Percentiles rank a stretch among this genome's conserved stretches.
phyloP scores from a whole-genome alignment of 441 rosid genomes.

The Gossypium schwendimanii region DNA sequence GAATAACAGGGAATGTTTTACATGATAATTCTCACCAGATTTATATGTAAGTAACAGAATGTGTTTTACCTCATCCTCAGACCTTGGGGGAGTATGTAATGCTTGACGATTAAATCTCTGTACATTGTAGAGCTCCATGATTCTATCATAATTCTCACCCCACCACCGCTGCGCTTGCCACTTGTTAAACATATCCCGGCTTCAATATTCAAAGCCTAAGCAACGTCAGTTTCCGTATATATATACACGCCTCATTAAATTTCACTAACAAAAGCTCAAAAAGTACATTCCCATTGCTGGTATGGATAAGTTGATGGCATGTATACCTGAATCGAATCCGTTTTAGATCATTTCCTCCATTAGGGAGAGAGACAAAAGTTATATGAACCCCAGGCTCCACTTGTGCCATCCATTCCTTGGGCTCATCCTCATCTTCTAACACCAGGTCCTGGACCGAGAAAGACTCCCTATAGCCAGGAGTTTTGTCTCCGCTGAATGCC shows the following conservation, averaged over 20 bases:
- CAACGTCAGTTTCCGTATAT: slow-evolving; percentile 22
- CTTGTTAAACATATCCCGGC: slow-evolving; percentile 94
- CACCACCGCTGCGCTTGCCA: slow-evolving; percentile 99
- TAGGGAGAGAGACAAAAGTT: slow-evolving; percentile 85
- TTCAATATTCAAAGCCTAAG: slow-evolving; percentile 29
- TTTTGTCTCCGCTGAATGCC: slow-evolving; percentile 36
- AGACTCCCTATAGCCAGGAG: slow-evolving; percentile 35
- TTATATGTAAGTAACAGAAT: not conserved
- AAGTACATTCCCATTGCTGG: not conserved
- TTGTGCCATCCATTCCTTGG: slow-evolving; percentile 99
- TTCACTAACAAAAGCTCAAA: not conserved
- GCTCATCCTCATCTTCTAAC: slow-evolving; percentile 68
- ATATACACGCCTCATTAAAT: not conserved
- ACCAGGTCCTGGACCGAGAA: slow-evolving; percentile 65
- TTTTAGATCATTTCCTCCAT: slow-evolving; percentile 90
- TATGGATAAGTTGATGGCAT: not conserved
- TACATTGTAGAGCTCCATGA: slow-evolving; percentile 96
- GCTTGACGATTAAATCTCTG: slow-evolving; percentile 96
- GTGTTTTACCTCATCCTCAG: slow-evolving; percentile 76
- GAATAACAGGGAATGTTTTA: not conserved
- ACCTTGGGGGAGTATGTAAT: slow-evolving; percentile 80
- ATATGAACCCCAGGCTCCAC: slow-evolving; percentile 99
- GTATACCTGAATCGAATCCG: slow-evolving; percentile 89
- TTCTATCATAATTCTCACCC: slow-evolving; percentile 92
- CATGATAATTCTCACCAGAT: not conserved